Evolutionary conservation across 2,329 filamentous ascomycete genomes (phyloP).

Genomic region (Pestalotiopsis sp.): DNA sequence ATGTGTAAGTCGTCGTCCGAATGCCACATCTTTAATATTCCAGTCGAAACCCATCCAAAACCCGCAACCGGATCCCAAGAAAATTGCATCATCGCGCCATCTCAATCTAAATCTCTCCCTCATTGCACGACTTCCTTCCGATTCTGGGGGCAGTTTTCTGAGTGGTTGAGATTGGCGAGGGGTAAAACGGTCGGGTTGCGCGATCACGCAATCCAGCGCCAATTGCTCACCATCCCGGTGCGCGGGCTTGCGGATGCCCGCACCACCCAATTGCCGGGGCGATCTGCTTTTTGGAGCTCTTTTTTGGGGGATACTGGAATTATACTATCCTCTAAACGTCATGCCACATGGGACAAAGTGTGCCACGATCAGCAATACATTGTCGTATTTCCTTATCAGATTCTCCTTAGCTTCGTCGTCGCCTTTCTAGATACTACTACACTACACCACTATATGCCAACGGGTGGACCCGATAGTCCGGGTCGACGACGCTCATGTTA

Average conservation of each 20-base stretch:
- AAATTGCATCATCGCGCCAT: slow-evolving; percentile 11
- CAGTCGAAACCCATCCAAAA: background rate
- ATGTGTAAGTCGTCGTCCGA: background rate
- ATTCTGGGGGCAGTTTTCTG: background rate
- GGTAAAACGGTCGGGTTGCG: background rate
- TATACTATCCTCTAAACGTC: background rate
- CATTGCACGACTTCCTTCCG: background rate
- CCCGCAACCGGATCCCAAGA: background rate
- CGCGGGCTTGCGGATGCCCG: slow-evolving; percentile 2
- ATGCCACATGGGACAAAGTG: background rate
- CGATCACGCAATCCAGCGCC: slow-evolving; percentile 12
- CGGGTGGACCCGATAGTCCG: background rate
- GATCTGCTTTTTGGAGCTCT: background rate
- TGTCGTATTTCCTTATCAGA: background rate
- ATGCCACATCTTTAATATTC: background rate
- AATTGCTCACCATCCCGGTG: slow-evolving; percentile 12
- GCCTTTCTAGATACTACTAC: background rate
- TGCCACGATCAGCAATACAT: background rate
- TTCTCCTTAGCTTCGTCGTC: background rate
- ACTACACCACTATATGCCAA: background rate
- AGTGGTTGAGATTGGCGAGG: slow-evolving; percentile 5
- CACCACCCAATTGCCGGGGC: slow-evolving; percentile 4
- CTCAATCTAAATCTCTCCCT: background rate
- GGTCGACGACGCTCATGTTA: background rate
- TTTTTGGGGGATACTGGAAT: background rate